phyloP scores from a whole-genome alignment of 495 filamentous ascomycete genomes.

The Daldinia decipiens region DNA sequence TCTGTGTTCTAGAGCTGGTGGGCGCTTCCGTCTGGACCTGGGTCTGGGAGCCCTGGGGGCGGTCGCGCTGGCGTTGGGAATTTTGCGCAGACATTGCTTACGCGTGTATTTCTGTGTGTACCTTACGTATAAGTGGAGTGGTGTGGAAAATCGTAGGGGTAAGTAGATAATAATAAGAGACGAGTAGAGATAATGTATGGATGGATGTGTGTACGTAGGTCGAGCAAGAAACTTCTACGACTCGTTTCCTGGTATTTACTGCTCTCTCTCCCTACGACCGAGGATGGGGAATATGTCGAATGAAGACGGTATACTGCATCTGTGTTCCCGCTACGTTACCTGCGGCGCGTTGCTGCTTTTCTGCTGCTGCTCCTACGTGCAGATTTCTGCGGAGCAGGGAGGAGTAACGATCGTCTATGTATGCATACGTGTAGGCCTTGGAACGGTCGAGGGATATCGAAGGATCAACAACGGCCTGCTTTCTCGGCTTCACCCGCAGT shows the following conservation, averaged over 20 bases:
- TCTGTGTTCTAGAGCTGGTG: slow-evolving; percentile 40
- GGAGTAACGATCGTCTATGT: slow-evolving; percentile 33
- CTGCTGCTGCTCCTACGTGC: slow-evolving; percentile 5
- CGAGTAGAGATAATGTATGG: not conserved
- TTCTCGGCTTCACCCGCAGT: slow-evolving; percentile 15
- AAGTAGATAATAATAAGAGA: not conserved
- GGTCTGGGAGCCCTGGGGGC: slow-evolving; percentile 36
- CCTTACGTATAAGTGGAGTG: slow-evolving; percentile 1
- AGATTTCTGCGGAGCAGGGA: slow-evolving; percentile 11
- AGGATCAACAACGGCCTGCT: slow-evolving; percentile 18
- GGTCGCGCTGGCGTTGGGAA: slow-evolving; percentile 38
- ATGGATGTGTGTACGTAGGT: not conserved
- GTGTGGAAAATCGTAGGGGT: not conserved
- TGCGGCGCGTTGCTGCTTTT: not conserved
- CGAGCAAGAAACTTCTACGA: slow-evolving; percentile 5
- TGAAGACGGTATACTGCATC: slow-evolving; percentile 4
- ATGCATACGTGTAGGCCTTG: slow-evolving; percentile 40
- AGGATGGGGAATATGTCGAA: not conserved
- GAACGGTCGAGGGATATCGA: slow-evolving; percentile 36
- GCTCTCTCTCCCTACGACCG: slow-evolving; percentile 1
- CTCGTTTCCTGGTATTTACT: slow-evolving; percentile 5
- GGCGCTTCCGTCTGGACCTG: slow-evolving; percentile 34
- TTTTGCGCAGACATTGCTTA: slow-evolving; percentile 36
- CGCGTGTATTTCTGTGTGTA: slow-evolving; percentile 14
- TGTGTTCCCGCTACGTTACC: slow-evolving; percentile 9